Percentiles rank a stretch among this genome's conserved stretches.
phyloP scores from a whole-genome alignment of 2,329 filamentous ascomycete species.

The Verruconis gallopava region DNA sequence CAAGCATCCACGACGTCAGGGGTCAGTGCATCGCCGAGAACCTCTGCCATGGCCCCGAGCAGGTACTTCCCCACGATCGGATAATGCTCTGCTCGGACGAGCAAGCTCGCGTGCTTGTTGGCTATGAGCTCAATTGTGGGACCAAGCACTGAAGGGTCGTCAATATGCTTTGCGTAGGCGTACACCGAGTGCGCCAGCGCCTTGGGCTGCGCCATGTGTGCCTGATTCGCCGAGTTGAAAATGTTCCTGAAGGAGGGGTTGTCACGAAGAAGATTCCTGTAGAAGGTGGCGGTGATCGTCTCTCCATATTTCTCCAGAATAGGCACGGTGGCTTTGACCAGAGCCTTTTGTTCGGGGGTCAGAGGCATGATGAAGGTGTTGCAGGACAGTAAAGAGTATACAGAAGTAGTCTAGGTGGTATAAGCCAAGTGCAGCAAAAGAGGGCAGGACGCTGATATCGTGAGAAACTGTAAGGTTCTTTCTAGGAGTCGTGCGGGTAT shows the following conservation, averaged over 20 bases:
- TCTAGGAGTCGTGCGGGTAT: too few relatives aligned
- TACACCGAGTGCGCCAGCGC: slow-evolving; percentile 58
- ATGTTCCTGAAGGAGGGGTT: slow-evolving; percentile 55
- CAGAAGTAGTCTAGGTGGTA: too few relatives aligned
- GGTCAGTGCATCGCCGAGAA: slow-evolving; percentile 56
- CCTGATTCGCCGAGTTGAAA: slow-evolving; percentile 61
- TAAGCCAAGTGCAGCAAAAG: too few relatives aligned
- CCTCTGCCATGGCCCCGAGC: slow-evolving; percentile 51
- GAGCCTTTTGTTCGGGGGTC: slow-evolving; percentile 46
- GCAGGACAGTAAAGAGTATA: too few relatives aligned
- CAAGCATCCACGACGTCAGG: slow-evolving; percentile 52
- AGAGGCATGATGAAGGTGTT: slow-evolving; percentile 30
- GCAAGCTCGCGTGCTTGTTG: slow-evolving; percentile 61
- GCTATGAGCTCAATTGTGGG: slow-evolving; percentile 54
- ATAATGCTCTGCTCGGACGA: slow-evolving; percentile 57
- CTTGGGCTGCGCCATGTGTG: slow-evolving; percentile 52
- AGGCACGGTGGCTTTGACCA: slow-evolving; percentile 60
- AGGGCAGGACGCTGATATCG: too few relatives aligned
- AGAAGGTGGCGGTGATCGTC: slow-evolving; percentile 58
- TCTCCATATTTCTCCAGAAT: slow-evolving; percentile 54
- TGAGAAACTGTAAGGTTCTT: too few relatives aligned
- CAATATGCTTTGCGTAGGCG: slow-evolving; percentile 59
- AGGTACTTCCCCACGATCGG: slow-evolving; percentile 57
- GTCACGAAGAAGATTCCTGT: slow-evolving; percentile 51
- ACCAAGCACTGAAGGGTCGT: slow-evolving; percentile 48